Evolutionary conservation across 192 early-diverging fungal genomes (phyloP).

Genomic region (Gryganskiella cystojenkinii): DNA sequence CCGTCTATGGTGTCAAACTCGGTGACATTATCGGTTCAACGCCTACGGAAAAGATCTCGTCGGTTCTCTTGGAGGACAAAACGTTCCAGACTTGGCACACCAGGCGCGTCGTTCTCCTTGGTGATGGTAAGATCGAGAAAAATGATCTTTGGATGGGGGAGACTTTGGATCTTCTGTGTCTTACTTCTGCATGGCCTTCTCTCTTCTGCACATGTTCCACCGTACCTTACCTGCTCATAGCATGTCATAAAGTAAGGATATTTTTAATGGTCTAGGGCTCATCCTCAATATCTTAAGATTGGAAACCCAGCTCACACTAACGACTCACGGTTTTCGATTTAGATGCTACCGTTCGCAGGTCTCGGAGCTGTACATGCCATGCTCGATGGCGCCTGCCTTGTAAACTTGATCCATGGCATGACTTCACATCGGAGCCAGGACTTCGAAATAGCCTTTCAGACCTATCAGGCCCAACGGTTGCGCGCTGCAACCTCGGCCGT

Average conservation of each 20-base stretch:
- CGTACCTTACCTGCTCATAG: neutral
- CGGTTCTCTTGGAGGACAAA: slow-evolving; percentile 33
- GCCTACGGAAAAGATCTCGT: slow-evolving; percentile 17
- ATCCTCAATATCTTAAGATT: too few relatives aligned
- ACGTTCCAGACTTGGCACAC: slow-evolving; percentile 35
- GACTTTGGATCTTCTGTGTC: too few relatives aligned
- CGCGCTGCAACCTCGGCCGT: slow-evolving; percentile 7
- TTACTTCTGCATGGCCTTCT: neutral
- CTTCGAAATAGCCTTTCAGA: slow-evolving; percentile 9
- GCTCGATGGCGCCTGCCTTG: slow-evolving; percentile 28
- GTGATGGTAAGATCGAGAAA: slow-evolving; percentile 41
- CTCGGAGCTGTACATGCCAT: slow-evolving; percentile 32
- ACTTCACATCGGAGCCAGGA: neutral
- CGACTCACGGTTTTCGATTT: neutral
- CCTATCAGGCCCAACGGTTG: slow-evolving; percentile 3
- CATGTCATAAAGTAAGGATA: too few relatives aligned
- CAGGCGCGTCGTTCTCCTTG: slow-evolving; percentile 27
- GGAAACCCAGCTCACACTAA: too few relatives aligned
- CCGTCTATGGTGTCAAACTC: slow-evolving; percentile 5
- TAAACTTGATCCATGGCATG: slow-evolving; percentile 17
- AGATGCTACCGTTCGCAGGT: slow-evolving; percentile 38
- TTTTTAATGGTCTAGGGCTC: too few relatives aligned
- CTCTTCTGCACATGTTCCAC: neutral
- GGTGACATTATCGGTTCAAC: slow-evolving; percentile 20
- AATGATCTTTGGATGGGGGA: too few relatives aligned